These are phyloP conservation scores for Shiraia bambusicola DNA, from an alignment of 2,329 filamentous ascomycete genomes.

Conservation along the genomic window DNA sequence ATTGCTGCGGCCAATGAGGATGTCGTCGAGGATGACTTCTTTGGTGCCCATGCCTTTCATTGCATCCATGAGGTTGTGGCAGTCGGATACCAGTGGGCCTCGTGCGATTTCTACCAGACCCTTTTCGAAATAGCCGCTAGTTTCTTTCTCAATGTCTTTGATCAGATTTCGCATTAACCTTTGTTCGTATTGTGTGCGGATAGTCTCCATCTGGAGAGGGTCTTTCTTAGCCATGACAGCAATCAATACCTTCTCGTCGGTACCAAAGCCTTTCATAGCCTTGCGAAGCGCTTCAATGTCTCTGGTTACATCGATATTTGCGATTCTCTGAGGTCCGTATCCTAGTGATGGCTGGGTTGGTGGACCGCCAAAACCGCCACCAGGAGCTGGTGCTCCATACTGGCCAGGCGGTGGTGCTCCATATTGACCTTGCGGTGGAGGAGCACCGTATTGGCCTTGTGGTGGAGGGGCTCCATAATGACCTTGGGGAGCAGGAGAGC, in stretches of 20 bases:
- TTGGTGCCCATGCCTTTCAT: constrained; percentile 83
- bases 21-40: constrained; percentile 80
- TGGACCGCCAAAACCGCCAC: constrained; percentile 42
- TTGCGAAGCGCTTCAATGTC: constrained; percentile 72
- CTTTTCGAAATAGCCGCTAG: constrained; percentile 69
- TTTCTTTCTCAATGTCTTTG: constrained; percentile 76
- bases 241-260: constrained; percentile 78
- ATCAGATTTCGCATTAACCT: constrained; percentile 66
- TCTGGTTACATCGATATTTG: constrained; percentile 61
- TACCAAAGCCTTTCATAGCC: constrained; percentile 94
- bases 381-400: constrained; percentile 41
- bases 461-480: constrained; percentile 17
- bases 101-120: constrained; percentile 73
- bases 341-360: constrained; percentile 61
- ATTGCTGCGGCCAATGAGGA: constrained; percentile 79
- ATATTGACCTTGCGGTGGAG: constrained; percentile 24
- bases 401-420: constrained; percentile 38
- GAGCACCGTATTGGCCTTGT: constrained; percentile 32
- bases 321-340: constrained; percentile 67
- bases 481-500: constrained; percentile 17
- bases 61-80: constrained; percentile 67
- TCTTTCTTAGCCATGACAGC: constrained; percentile 70
- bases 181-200: constrained; percentile 64
- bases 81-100: constrained; percentile 78
- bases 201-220: constrained; percentile 69